These are phyloP conservation scores for Saprolegnia diclina DNA, from an alignment of 352 stramenopile genomes.

Conservation along the genomic window DNA sequence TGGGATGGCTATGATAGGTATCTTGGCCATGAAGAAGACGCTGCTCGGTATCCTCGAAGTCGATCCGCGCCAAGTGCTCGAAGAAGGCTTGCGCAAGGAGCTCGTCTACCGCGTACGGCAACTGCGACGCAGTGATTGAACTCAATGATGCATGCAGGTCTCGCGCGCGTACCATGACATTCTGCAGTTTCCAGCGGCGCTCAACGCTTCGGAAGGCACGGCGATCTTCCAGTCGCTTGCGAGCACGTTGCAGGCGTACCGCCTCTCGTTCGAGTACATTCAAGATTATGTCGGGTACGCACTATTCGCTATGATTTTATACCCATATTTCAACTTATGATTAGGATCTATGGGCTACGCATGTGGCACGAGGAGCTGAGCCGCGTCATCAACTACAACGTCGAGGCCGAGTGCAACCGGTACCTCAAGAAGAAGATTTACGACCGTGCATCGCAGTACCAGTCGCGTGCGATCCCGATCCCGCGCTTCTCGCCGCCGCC, in stretches of 20 bases:
- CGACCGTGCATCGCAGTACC: conserved; percentile 84
- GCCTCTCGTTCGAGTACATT: conserved; percentile 91
- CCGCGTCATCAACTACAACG: conserved; percentile 93
- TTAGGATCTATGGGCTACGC: conserved; percentile 90
- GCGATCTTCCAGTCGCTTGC: conserved; percentile 80
- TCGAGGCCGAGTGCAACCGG: conserved; percentile 94
- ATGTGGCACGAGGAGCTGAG: conserved; percentile 95
- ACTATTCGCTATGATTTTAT: background rate
- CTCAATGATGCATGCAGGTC: conserved; percentile 5
- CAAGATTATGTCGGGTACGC: conserved; percentile 81
- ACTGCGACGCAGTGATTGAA: too few relatives aligned
- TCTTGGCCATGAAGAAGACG: conserved; percentile 93
- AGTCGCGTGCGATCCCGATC: conserved; percentile 90
- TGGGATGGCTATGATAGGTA: conserved; percentile 32
- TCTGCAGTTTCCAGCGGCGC: conserved; percentile 56
- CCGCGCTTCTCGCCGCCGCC: conserved; percentile 83
- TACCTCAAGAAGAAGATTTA: conserved; percentile 94
- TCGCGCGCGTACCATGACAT: conserved; percentile 82
- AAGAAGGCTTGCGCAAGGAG: conserved; percentile 92
- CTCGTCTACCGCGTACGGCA: conserved; percentile 79
- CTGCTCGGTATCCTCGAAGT: conserved; percentile 92
- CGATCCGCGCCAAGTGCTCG: conserved; percentile 88
- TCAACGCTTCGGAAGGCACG: conserved; percentile 76
- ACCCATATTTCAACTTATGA: conserved; percentile 14
- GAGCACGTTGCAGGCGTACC: conserved; percentile 85